Evolutionary conservation across 331 rosid species (phyloP), one percentile per base, ranked within the genome.

Genomic region (Acacia concinna): DNA sequence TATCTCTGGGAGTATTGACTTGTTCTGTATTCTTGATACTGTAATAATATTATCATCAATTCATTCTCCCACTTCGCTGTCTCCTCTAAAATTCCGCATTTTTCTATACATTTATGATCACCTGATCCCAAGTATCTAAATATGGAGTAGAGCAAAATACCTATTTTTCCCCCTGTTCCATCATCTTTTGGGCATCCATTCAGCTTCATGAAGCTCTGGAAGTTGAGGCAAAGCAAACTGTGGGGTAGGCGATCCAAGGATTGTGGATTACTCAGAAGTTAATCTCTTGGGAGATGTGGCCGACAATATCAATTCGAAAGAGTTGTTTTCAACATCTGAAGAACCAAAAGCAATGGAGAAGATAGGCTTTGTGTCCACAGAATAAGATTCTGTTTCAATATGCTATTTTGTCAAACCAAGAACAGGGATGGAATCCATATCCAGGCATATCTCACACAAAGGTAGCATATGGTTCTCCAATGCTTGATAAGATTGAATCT

Each of bases 381-480:
- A 79, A 85, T 76, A 21, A 17, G 81, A 76, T 82, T 82, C 85
- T 32, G 32, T 40, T 57, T 40, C 10, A 4, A 21, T 12, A 25
- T 40, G 54, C 23, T 41, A 30, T 43, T 69, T 66, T 28, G 80
- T 75, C 69, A 67, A 38, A 49, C 17, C 8, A 81, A 80, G 77
- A 81, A 65, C 44, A 65, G 18, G 47, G 60, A 41, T 52, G 30
- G 37, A 78, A 79, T 85, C 79, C 77, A 77, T 73, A 77, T 71
- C 65, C 25, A 2, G 60, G 56, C 28, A 10, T 38, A 63, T 75
- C 43, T 56, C 35, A n/a, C 67, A 8, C 34, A 69, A 78, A 78
- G 64, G 56, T 54, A 37, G 81, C 80, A 77, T 68, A 72, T 28
- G 83, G 71, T 79, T 86, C 85, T 69, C 74, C 41, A 2, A 8